phyloP scores from a whole-genome alignment of 148 eudicot genomes.

The Amaranthus hypochondriacus region DNA sequence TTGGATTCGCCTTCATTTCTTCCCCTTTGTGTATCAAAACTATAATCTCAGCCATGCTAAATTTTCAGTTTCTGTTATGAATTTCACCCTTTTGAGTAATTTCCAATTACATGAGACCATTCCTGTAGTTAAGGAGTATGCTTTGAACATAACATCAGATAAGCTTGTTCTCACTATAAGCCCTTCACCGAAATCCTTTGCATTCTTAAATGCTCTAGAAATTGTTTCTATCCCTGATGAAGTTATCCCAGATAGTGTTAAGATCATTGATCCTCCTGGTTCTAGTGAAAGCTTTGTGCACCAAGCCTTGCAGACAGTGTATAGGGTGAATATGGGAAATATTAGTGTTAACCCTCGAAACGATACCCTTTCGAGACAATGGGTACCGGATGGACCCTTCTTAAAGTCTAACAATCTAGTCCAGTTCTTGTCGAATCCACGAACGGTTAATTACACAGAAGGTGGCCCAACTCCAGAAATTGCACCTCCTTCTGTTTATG shows the following conservation, averaged over 20 bases:
- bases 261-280: slow-evolving; percentile 25
- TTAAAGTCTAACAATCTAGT: slow-evolving; percentile 34
- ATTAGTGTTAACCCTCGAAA: slow-evolving; percentile 34
- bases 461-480: slow-evolving; percentile 29
- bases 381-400: slow-evolving; percentile 46
- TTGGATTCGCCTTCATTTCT: slow-evolving; percentile 56
- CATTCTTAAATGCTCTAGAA: slow-evolving; percentile 56
- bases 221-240: slow-evolving; percentile 54
- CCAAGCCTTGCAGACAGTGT: slow-evolving; percentile 42
- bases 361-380: slow-evolving; percentile 47
- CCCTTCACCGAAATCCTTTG: slow-evolving; percentile 46
- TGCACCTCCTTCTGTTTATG: slow-evolving; percentile 53
- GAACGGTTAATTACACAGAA: slow-evolving; percentile 37
- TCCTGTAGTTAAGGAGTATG: slow-evolving; percentile 45
- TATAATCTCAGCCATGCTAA: slow-evolving; percentile 38
- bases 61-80: slow-evolving; percentile 46
- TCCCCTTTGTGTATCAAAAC: slow-evolving; percentile 34
- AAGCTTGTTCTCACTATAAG: slow-evolving; percentile 35
- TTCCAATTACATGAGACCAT: slow-evolving; percentile 29
- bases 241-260: slow-evolving; percentile 41
- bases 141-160: slow-evolving; percentile 42
- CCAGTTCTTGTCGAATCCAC: slow-evolving; percentile 23
- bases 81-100: slow-evolving; percentile 47
- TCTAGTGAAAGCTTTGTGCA: slow-evolving; percentile 20
- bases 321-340: slow-evolving; percentile 65